phyloP scores from a whole-genome alignment of 163 green algal genomes.

The Volvox carteri region DNA sequence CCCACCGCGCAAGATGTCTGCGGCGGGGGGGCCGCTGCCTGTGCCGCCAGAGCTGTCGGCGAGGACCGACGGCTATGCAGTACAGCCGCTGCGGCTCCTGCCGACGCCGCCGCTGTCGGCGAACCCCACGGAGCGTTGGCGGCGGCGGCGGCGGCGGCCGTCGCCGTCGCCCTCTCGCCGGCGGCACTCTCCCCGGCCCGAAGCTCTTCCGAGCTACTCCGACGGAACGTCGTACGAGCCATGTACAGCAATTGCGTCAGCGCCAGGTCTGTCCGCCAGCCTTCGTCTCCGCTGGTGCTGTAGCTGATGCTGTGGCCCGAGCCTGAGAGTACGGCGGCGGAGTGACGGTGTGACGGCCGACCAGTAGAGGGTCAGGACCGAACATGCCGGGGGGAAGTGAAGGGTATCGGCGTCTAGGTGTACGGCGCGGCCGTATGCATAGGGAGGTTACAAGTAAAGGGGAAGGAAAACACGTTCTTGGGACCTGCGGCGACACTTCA shows the following conservation, averaged over 20 bases:
- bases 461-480: too few relatives aligned
- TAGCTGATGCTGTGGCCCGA: conserved; percentile 3
- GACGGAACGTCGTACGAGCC: conserved; percentile 35
- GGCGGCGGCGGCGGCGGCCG: too few relatives aligned
- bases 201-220: conserved; percentile 1
- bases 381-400: too few relatives aligned
- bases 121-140: neutral
- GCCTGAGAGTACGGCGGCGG: neutral
- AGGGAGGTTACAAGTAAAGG: too few relatives aligned
- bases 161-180: too few relatives aligned
- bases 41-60: neutral
- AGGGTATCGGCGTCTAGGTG: too few relatives aligned
- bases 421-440: too few relatives aligned
- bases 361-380: too few relatives aligned
- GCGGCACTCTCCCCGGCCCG: neutral
- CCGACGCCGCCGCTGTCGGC: neutral
- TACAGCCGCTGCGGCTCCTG: too few relatives aligned
- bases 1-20: neutral
- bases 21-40: too few relatives aligned
- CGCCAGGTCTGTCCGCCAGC: conserved; percentile 37
- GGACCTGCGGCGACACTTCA: too few relatives aligned
- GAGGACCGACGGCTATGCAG: neutral
- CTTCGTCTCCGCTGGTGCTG: conserved; percentile 43
- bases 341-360: too few relatives aligned
- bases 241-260: conserved; percentile 46